Evolutionary conservation across 306 rosid genomes (phyloP).

Genomic region (Albizia julibrissin): DNA sequence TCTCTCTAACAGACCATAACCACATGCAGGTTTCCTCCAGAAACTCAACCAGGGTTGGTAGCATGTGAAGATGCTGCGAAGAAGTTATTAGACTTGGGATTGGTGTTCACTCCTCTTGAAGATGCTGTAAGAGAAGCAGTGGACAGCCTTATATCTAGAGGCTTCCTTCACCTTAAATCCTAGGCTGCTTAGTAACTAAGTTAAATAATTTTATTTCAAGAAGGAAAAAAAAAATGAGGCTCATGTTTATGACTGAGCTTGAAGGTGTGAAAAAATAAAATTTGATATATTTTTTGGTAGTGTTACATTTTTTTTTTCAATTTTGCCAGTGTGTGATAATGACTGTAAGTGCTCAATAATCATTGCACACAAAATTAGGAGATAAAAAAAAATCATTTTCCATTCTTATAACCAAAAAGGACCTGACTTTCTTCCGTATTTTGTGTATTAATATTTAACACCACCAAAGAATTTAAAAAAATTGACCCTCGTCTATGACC

Average conservation of each 20-base stretch:
- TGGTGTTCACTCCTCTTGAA: conserved; percentile 69
- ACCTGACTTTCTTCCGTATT: too few species aligned
- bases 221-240: background rate
- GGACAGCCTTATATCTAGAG: conserved; percentile 66
- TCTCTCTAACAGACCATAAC: conserved; percentile 25
- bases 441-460: too few species aligned
- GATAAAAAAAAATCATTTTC: background rate
- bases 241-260: background rate
- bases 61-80: conserved; percentile 70
- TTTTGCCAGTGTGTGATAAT: background rate
- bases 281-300: too few species aligned
- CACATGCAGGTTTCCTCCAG: conserved; percentile 58
- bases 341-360: background rate
- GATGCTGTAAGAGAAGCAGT: conserved; percentile 70
- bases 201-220: background rate
- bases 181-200: background rate
- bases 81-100: conserved; percentile 68
- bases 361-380: background rate
- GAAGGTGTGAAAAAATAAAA: background rate
- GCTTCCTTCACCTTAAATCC: conserved; percentile 48
- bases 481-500: too few species aligned
- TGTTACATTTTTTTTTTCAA: too few species aligned
- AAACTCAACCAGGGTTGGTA: conserved; percentile 77
- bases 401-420: background rate
- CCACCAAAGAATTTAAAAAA: too few species aligned